Base-by-base conservation (phyloP, 1,139 yeast genomes). In the Schwanniomyces etchellsii region DNA sequence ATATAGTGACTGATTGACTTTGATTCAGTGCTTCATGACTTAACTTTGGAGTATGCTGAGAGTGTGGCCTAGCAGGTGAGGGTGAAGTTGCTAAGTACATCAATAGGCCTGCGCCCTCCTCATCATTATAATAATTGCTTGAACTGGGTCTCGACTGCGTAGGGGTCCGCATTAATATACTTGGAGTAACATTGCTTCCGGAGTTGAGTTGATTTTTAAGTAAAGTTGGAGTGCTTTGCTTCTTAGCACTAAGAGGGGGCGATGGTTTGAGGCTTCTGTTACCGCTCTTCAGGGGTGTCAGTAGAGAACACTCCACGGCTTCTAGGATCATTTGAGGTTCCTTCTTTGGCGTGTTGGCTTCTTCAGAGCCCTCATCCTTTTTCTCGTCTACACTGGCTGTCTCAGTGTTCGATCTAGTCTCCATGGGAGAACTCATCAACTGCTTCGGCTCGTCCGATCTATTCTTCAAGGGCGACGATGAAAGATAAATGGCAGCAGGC, bases 21-120 rank as follows among this genome's bases (percentile, higher is more conserved):
- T 18, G 21, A 14, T 13, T 11, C 24, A 4, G 12, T 14, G 20
- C 22, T 14, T 24, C 24, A 23, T 13, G 22, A 23, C 12, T 14
- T 27, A 25, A 9, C 32, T 17, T 5, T 42, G 72, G 70, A 5
- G 69, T 62, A 35, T 51, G 50, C n/a, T 55, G 46, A 36, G 45
- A 55, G 42, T 49, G 54, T 4, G 64, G 60, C 31, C 63, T 65
- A 1, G 81, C 79, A 0, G 89, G 86, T 0, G 91, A 81, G 1
- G 95, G 95, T 3, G 94, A 82, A 4, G 93, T 82, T 3, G 95
- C 94, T 44, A 85, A 64, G 51, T 75, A 85, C 77, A 85, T 73
- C 38, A 85, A 65, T 38, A 85, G 59, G 50, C 82, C 93, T 1
- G 94, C 95, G 4, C 95, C 95, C 51, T 81, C 88, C 32, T 80